Base-by-base conservation (phyloP, 129 eudicot species). In the Lactuca sativa region DNA sequence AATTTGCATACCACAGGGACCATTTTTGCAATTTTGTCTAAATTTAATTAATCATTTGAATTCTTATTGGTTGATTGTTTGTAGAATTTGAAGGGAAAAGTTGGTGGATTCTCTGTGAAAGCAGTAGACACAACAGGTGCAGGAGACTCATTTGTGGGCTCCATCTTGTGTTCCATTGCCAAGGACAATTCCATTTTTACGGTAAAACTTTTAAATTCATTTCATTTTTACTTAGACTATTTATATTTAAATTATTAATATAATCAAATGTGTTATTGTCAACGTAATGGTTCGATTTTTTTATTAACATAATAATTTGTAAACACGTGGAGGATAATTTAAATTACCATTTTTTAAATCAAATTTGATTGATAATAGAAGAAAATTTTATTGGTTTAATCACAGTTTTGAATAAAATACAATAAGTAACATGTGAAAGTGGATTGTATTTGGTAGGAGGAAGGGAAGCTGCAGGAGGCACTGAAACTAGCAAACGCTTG, bases 61-160 rank as follows among this genome's bases (percentile, higher is more conserved):
- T 43, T 2, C 3, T 9, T 43, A 43, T 8, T 43, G 49, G 7
- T 40, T 40, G 47, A 5, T 40, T 6, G 8, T 43, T 5, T 59
- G 66, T 74, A 88, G 96, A 78, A 56, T 36, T 86, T 83, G 17
- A 86, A 76, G 53, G 96, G 96, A 48, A 77, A 66, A 66, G 89
- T 89, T n/a, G 65, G 44, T 0, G 96, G 89, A 11, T 89, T 74
- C 69, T 0, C 78, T 0, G 96, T 89, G 54, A 83, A 76, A 66
- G 69, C 96, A 38, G 32, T 89, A 25, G 96, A 89, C 71, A 89
- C 96, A 56, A 89, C 96, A 0, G 96, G 96, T 59, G 96, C 96
- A 9, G 96, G 96, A 16, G 96, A 89, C 65, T 71, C 96, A 4
- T 89, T 89, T 61, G 96, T 89, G 0, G 96, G 96, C 5, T 66